Evolutionary conservation across 1,284 basidiomycete genomes (phyloP).

Genomic region (Fomitopsis betulina): DNA sequence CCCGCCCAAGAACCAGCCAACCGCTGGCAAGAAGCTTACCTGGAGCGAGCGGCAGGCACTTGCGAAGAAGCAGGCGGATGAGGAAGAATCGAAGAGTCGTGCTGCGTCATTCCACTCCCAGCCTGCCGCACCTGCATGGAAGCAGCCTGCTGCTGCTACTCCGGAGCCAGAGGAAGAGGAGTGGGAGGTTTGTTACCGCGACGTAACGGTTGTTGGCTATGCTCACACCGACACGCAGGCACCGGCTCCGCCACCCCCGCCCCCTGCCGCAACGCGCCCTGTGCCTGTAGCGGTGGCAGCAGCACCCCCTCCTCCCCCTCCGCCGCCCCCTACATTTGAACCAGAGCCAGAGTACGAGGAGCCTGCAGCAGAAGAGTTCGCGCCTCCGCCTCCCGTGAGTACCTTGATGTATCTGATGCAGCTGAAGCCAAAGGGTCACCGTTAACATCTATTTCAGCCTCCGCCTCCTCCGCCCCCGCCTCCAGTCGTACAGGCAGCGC

Average conservation of each 20-base stretch:
- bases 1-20: constrained; percentile 18
- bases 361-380: constrained; percentile 19
- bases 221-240: constrained; percentile 14
- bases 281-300: constrained; percentile 28
- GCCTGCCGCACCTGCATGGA: constrained; percentile 25
- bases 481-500: constrained; percentile 33
- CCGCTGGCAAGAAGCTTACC: constrained; percentile 68
- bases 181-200: neutral
- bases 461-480: constrained; percentile 23
- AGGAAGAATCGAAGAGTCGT: constrained; percentile 72
- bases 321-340: constrained; percentile 27
- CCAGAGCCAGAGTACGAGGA: constrained; percentile 12
- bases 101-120: constrained; percentile 39
- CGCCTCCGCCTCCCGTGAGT: constrained; percentile 13
- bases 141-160: constrained; percentile 28
- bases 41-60: constrained; percentile 89
- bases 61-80: constrained; percentile 79
- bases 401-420: neutral
- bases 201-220: too few relatives aligned
- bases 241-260: constrained; percentile 33
- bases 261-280: constrained; percentile 28
- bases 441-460: neutral
- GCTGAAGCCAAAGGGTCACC: neutral
- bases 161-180: constrained; percentile 27
- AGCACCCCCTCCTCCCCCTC: constrained; percentile 32